Conservation (phyloP, 169 alveolate species). For the Plasmodium inui region DNA sequence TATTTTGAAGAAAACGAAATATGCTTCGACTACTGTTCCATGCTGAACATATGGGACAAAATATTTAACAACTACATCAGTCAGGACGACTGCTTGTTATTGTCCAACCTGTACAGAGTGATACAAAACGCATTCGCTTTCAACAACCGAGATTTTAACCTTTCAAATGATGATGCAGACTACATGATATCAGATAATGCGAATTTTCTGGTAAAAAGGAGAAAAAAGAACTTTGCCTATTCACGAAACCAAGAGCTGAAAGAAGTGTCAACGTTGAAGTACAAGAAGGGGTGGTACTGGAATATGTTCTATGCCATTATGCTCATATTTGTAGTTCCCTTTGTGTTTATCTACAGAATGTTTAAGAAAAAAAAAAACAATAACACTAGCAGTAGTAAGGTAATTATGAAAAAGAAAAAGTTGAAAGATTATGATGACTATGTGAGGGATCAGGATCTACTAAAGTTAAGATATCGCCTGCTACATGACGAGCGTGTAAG, state of each 20-base stretch:
- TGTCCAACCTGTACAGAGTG: constrained; percentile 36
- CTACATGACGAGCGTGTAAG: constrained; percentile 17
- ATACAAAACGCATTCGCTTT: constrained; percentile 24
- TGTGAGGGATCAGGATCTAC: constrained; percentile 2
- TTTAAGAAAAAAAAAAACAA: constrained; percentile 37
- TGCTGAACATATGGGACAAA: constrained; percentile 63
- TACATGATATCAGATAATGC: constrained; percentile 9
- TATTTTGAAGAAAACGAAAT: constrained; percentile 64
- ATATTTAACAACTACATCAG: constrained; percentile 40
- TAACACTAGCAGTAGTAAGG: constrained; percentile 19
- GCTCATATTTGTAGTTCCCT: constrained; percentile 44
- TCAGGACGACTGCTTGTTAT: constrained; percentile 40
- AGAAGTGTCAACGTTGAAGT: constrained; percentile 14
- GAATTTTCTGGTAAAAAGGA: constrained; percentile 25
- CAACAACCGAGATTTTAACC: constrained; percentile 36
- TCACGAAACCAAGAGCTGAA: constrained; percentile 32
- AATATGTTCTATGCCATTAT: constrained; percentile 37
- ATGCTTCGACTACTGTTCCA: constrained; percentile 65
- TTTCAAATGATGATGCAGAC: not conserved
- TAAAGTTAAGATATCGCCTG: constrained; percentile 9
- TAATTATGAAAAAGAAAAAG: constrained; percentile 20
- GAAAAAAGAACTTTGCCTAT: constrained; percentile 3
- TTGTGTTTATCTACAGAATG: constrained; percentile 45
- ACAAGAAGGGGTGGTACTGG: constrained; percentile 72
- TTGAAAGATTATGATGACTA: constrained; percentile 37